phyloP scores from a whole-genome alignment of 2,329 filamentous ascomycete species.

The Teratosphaeria nubilosa region DNA sequence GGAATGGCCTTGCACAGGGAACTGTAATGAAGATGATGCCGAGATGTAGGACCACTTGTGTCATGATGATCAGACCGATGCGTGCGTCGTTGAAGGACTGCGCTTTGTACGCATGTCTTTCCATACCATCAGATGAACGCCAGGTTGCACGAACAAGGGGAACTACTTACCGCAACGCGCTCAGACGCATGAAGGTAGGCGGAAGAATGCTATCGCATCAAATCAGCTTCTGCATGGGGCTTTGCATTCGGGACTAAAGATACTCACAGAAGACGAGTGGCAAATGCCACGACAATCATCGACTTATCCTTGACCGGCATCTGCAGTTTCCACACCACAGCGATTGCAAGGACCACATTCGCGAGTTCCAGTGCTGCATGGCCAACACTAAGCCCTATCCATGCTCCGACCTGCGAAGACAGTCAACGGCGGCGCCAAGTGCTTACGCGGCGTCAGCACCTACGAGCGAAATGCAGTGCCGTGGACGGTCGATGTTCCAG shows the following conservation, averaged over 20 bases:
- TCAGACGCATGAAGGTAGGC: conserved; percentile 9
- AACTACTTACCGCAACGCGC: conserved; percentile 2
- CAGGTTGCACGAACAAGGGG: not conserved
- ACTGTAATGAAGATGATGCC: conserved; percentile 21
- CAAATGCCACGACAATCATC: conserved; percentile 15
- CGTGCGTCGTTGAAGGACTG: conserved; percentile 1
- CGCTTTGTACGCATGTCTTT: not conserved
- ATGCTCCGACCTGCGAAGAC: not conserved
- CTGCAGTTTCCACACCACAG: conserved; percentile 17
- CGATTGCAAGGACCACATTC: conserved; percentile 11
- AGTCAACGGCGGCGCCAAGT: conserved; percentile 10
- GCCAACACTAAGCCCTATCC: not conserved
- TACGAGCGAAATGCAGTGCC: conserved; percentile 10
- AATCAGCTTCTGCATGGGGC: not conserved
- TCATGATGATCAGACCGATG: conserved; percentile 13
- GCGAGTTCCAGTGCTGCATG: conserved; percentile 14
- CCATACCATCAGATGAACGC: not conserved
- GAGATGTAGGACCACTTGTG: conserved; percentile 17
- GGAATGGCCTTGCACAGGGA: conserved; percentile 23
- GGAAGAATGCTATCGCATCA: not conserved
- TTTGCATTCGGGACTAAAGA: too few relatives aligned
- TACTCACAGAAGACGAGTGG: conserved; percentile 15
- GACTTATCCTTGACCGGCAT: conserved; percentile 16
- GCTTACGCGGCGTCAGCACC: not conserved
- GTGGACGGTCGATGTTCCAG: conserved; percentile 10